Percentiles rank a stretch among this genome's conserved stretches.
phyloP scores from a whole-genome alignment of 179 eudicot species.

The Spinacia oleracea region DNA sequence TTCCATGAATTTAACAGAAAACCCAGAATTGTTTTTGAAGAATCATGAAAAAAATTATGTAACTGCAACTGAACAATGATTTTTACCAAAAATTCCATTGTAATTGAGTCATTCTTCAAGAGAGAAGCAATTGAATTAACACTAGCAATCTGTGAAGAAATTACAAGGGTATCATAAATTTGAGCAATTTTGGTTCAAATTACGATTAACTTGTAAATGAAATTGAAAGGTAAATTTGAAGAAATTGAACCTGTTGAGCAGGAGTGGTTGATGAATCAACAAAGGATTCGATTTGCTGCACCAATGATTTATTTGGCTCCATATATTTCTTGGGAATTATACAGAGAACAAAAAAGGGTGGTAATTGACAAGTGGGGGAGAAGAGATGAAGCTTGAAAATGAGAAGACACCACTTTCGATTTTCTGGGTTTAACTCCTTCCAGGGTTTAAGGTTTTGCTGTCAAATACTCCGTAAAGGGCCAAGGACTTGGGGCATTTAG shows the following conservation, averaged over 20 bases:
- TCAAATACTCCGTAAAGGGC: too few relatives aligned
- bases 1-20: neutral
- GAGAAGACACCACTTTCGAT: too few relatives aligned
- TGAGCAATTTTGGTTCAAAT: neutral
- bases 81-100: slow-evolving; percentile 64
- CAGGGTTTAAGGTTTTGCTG: too few relatives aligned
- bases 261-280: slow-evolving; percentile 61
- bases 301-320: slow-evolving; percentile 42
- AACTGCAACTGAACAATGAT: neutral
- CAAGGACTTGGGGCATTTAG: too few relatives aligned
- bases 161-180: neutral
- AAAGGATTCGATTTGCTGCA: slow-evolving; percentile 64
- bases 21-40: slow-evolving; percentile 1
- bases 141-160: slow-evolving; percentile 52
- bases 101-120: slow-evolving; percentile 56
- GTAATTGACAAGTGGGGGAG: neutral
- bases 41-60: neutral
- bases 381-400: neutral
- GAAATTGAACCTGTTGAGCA: slow-evolving; percentile 62
- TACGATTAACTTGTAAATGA: neutral
- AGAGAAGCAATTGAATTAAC: slow-evolving; percentile 63
- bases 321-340: slow-evolving; percentile 21
- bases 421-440: too few relatives aligned
- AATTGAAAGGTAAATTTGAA: neutral
- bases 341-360: neutral